Percentiles rank a stretch among this genome's conserved stretches.
Evolutionary conservation across 1,139 yeast species (phyloP).

Genomic region (Magnusiomyces tetraspermus): DNA sequence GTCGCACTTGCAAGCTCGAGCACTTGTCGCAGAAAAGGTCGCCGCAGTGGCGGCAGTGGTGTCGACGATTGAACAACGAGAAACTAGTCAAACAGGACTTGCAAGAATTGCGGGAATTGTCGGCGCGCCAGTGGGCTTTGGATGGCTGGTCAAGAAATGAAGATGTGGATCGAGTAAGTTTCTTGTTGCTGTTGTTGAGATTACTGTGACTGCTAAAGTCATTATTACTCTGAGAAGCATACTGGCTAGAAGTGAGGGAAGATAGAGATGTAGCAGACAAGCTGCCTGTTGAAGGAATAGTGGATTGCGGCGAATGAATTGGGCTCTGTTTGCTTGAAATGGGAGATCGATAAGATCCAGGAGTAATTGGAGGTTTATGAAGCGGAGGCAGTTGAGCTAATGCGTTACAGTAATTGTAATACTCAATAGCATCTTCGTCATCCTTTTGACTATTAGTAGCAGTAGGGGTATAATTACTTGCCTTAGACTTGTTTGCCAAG

Average conservation of each 20-base stretch:
- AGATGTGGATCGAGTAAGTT: conserved; percentile 16
- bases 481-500: not conserved
- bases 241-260: not conserved
- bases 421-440: not conserved
- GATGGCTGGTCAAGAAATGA: conserved; percentile 38
- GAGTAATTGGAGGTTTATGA: too few species aligned
- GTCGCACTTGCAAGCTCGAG: conserved; percentile 38
- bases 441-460: too few species aligned
- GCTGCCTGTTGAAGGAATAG: not conserved
- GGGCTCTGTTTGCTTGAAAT: too few species aligned
- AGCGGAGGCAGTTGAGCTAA: too few species aligned
- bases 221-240: too few species aligned
- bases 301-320: not conserved
- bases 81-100: conserved; percentile 45
- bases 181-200: too few species aligned
- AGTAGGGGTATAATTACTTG: too few species aligned
- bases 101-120: conserved; percentile 54
- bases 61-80: conserved; percentile 63
- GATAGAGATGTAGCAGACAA: conserved; percentile 1
- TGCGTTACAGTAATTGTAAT: not conserved
- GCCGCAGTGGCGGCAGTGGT: conserved; percentile 92
- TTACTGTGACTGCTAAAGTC: conserved; percentile 17
- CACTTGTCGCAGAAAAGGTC: conserved; percentile 76
- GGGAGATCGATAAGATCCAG: not conserved
- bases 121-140: conserved; percentile 75